These are phyloP conservation scores for Aegilops longissima DNA, from an alignment of 176 grass and related monocot genomes.

Conservation along the genomic window DNA sequence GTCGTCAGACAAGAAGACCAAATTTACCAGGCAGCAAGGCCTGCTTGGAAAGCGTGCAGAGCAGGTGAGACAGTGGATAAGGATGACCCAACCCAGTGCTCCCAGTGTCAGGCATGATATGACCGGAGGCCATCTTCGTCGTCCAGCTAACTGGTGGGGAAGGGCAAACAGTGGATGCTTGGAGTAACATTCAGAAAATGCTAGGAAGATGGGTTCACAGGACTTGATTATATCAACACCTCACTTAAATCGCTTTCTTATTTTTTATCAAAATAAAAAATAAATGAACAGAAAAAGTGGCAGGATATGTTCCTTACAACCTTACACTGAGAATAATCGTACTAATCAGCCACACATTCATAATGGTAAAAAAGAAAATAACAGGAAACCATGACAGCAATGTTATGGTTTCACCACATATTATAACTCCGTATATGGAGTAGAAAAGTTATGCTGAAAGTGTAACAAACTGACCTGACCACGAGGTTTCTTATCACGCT, in stretches of 20 bases:
- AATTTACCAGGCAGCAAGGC: neutral
- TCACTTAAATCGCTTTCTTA: neutral
- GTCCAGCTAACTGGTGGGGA: neutral
- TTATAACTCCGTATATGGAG: constrained; percentile 11
- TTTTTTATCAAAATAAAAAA: constrained; percentile 7
- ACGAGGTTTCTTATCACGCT: constrained; percentile 75
- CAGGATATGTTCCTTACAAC: neutral
- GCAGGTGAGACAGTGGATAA: neutral
- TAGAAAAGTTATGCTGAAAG: neutral
- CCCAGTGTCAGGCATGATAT: neutral
- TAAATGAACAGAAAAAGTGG: neutral
- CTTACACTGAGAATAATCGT: neutral
- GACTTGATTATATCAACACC: neutral
- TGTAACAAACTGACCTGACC: constrained; percentile 64
- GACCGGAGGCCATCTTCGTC: neutral
- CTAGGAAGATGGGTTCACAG: neutral
- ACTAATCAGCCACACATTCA: constrained; percentile 9
- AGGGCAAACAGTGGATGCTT: neutral
- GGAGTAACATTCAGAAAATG: neutral
- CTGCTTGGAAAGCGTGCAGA: neutral
- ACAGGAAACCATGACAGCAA: neutral
- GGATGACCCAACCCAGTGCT: neutral
- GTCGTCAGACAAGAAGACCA: neutral
- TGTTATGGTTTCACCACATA: neutral
- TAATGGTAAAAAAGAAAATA: neutral